Evolutionary conservation across 83 land plant genomes (phyloP).

Genomic region (Picea engelmannii): DNA sequence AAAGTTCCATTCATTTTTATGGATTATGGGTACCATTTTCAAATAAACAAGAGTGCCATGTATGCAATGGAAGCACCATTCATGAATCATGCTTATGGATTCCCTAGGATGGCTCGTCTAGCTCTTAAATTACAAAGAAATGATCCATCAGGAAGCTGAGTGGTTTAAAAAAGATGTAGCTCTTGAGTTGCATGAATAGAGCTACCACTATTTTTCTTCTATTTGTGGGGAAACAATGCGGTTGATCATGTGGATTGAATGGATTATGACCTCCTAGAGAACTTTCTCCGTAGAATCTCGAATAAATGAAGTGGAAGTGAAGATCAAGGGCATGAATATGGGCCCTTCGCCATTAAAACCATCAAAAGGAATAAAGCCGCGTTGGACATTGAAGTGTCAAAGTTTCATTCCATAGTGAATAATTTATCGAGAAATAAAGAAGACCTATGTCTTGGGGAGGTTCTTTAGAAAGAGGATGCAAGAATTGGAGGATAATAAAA

Average conservation of each 20-base stretch:
- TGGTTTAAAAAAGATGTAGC: not conserved
- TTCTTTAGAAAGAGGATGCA: constrained; percentile 47
- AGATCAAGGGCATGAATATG: constrained; percentile 29
- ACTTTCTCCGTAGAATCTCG: too few species aligned
- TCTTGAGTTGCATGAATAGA: constrained; percentile 19
- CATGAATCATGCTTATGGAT: constrained; percentile 75
- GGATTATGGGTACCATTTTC: constrained; percentile 58
- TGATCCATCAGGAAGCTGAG: not conserved
- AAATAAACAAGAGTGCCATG: constrained; percentile 68
- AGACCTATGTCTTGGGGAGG: constrained; percentile 28
- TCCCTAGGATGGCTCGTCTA: constrained; percentile 78
- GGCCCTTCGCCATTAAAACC: constrained; percentile 25
- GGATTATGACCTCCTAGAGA: not conserved
- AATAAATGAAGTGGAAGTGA: constrained; percentile 42
- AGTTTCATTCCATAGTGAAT: too few species aligned
- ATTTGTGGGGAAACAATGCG: constrained; percentile 64
- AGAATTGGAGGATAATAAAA: constrained; percentile 51
- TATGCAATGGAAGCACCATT: constrained; percentile 54
- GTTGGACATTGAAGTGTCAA: constrained; percentile 17
- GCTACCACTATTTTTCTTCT: constrained; percentile 43
- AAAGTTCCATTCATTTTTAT: constrained; percentile 55
- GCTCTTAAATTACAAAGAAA: constrained; percentile 15
- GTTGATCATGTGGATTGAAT: constrained; percentile 41
- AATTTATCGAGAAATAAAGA: constrained; percentile 18
- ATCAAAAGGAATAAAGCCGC: constrained; percentile 38